phyloP scores from a whole-genome alignment of 306 rosid genomes.

The Prunus mongolica region DNA sequence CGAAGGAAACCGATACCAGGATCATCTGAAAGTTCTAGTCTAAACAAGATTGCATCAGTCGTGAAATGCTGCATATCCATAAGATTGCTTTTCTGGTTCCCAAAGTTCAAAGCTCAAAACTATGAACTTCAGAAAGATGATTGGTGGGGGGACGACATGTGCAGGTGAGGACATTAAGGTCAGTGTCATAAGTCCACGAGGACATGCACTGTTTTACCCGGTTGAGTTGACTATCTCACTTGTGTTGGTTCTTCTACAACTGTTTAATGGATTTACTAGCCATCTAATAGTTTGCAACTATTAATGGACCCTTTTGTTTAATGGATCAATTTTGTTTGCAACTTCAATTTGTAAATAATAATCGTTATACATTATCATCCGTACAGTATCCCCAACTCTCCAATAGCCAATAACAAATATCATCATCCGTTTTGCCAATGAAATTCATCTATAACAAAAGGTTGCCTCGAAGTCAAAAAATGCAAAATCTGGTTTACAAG shows the following conservation, averaged over 20 bases:
- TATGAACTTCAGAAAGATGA: background rate
- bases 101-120: background rate
- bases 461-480: background rate
- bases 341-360: background rate
- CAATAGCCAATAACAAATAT: background rate
- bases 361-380: background rate
- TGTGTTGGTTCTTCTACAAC: background rate
- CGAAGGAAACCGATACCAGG: background rate
- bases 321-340: background rate
- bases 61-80: background rate
- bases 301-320: too few relatives aligned
- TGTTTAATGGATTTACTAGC: background rate
- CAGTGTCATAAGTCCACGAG: background rate
- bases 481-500: background rate
- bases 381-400: constrained; percentile 4
- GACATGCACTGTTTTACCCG: background rate
- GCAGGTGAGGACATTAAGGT: background rate
- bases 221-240: background rate
- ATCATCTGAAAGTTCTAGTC: background rate
- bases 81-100: background rate
- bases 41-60: background rate
- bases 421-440: background rate
- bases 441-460: background rate
- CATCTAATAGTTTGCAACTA: too few relatives aligned
- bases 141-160: too few relatives aligned